Evolutionary conservation across 345 rosid species (phyloP).

Genomic region (Lepidium africanum): DNA sequence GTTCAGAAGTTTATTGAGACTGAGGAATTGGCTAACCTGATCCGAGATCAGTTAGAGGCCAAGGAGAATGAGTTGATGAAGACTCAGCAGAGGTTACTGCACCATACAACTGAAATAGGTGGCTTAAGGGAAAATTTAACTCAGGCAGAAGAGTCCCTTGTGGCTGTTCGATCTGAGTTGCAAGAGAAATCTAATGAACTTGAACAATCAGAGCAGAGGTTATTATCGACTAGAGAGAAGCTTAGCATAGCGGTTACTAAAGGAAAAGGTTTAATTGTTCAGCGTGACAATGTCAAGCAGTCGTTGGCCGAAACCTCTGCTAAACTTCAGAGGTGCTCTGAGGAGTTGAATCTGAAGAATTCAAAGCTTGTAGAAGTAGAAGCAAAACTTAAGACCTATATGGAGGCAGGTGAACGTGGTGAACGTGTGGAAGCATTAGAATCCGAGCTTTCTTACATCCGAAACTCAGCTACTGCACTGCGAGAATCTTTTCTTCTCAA

Average conservation of each 20-base stretch:
- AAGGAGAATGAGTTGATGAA: slow-evolving; percentile 43
- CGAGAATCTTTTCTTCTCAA: slow-evolving; percentile 94
- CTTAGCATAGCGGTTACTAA: slow-evolving; percentile 93
- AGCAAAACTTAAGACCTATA: slow-evolving; percentile 56
- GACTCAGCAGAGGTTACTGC: slow-evolving; percentile 46
- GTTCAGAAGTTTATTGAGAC: slow-evolving; percentile 52
- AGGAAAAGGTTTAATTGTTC: slow-evolving; percentile 86
- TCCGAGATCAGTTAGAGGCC: slow-evolving; percentile 36
- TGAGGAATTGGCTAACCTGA: slow-evolving; percentile 30
- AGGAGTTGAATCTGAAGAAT: slow-evolving; percentile 72
- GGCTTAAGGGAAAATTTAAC: slow-evolving; percentile 44
- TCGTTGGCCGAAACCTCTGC: slow-evolving; percentile 59
- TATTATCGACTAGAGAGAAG: slow-evolving; percentile 81
- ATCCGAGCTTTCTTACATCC: slow-evolving; percentile 96
- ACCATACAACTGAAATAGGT: slow-evolving; percentile 50
- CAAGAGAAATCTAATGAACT: slow-evolving; percentile 58
- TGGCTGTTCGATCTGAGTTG: slow-evolving; percentile 38
- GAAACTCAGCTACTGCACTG: slow-evolving; percentile 87
- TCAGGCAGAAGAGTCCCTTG: slow-evolving; percentile 52
- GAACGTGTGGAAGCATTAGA: slow-evolving; percentile 93
- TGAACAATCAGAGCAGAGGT: slow-evolving; percentile 79
- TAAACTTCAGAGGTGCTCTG: slow-evolving; percentile 67
- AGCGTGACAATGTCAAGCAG: slow-evolving; percentile 77
- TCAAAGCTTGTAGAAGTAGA: slow-evolving; percentile 61
- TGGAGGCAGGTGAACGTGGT: slow-evolving; percentile 90